phyloP scores from a whole-genome alignment of 2,329 filamentous ascomycete genomes.

The Lasiodiplodia theobromae region DNA sequence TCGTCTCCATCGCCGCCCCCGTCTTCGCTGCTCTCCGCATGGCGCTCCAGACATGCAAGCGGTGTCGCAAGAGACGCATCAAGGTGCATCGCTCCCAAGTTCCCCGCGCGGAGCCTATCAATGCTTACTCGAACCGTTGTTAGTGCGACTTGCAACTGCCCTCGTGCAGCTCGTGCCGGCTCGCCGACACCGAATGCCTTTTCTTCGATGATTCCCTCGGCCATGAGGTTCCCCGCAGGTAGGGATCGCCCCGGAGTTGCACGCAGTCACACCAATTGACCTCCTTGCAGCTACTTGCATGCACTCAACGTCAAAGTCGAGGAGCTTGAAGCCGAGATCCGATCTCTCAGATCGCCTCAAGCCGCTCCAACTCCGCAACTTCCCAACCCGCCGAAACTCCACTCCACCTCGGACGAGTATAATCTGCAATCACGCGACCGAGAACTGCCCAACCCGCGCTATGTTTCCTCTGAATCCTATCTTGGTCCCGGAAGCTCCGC shows the following conservation, averaged over 20 bases:
- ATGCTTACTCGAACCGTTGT: not conserved
- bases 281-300: conserved; percentile 20
- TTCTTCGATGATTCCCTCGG: conserved; percentile 24
- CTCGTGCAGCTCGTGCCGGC: conserved; percentile 21
- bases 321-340: conserved; percentile 23
- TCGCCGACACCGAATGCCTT: conserved; percentile 25
- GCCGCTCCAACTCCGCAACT: not conserved
- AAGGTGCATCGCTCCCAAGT: conserved; percentile 1
- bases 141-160: conserved; percentile 28
- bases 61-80: conserved; percentile 29
- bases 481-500: conserved; percentile 26
- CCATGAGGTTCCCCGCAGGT: conserved; percentile 27
- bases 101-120: not conserved
- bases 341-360: not conserved
- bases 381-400: not conserved
- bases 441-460: not conserved
- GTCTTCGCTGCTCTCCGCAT: not conserved
- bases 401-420: not conserved
- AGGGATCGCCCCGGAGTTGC: not conserved
- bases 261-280: not conserved
- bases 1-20: not conserved
- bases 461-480: not conserved
- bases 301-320: conserved; percentile 25
- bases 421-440: not conserved
- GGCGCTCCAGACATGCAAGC: conserved; percentile 29